Conservation (phyloP, 2,329 filamentous ascomycete species). For the Trichoderma guizhouense region DNA sequence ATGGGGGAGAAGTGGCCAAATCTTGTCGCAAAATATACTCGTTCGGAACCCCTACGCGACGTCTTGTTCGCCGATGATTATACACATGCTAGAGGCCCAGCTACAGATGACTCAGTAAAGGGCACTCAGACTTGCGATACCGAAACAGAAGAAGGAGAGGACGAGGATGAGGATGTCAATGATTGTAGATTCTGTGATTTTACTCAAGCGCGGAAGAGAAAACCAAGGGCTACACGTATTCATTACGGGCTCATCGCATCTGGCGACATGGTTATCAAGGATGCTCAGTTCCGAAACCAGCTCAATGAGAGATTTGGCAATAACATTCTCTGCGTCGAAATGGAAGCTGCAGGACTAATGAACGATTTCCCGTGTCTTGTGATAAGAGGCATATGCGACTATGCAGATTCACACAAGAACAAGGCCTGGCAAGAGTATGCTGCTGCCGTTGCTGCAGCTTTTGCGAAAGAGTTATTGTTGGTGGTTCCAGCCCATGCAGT, state of each 20-base stretch:
- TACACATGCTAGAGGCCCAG: not conserved
- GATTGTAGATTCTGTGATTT: not conserved
- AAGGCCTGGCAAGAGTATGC: conserved; percentile 37
- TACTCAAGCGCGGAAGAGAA: not conserved
- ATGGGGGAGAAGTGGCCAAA: not conserved
- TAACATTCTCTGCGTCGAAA: conserved; percentile 28
- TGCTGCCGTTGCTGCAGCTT: conserved; percentile 32
- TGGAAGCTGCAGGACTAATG: conserved; percentile 30
- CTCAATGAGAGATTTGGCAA: conserved; percentile 22
- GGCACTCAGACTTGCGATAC: not conserved
- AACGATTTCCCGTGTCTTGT: conserved; percentile 32
- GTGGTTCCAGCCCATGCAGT: not conserved
- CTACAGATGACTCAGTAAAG: not conserved
- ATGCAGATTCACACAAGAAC: conserved; percentile 39
- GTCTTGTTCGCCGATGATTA: not conserved
- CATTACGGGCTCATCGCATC: conserved; percentile 30
- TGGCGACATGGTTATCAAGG: conserved; percentile 36
- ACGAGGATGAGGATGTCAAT: rapidly evolving
- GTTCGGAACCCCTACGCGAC: not conserved
- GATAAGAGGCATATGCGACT: conserved; percentile 40
- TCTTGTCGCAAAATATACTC: not conserved
- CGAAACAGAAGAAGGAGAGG: not conserved
- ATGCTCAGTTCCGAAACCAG: conserved; percentile 29
- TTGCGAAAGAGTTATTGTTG: conserved; percentile 23
- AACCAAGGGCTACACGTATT: not conserved